phyloP scores from a whole-genome alignment of 2,329 filamentous ascomycete species.

The Pseudogymnoascus sp. region DNA sequence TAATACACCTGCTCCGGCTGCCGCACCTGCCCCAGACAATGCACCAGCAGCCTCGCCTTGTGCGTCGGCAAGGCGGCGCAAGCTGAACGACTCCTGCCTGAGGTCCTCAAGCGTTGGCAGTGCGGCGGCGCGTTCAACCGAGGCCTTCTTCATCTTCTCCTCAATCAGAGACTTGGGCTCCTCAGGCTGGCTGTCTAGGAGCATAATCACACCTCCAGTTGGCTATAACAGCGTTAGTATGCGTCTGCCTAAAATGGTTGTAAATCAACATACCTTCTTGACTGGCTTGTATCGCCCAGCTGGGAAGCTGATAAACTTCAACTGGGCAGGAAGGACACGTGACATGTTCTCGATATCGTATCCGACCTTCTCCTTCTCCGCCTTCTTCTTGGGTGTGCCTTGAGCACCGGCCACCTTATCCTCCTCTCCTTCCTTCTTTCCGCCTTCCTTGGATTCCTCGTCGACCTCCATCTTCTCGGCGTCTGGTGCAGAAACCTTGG shows the following conservation, averaged over 20 bases:
- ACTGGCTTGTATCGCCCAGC: slow-evolving; percentile 88
- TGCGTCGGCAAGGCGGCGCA: slow-evolving; percentile 36
- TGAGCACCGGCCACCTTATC: slow-evolving; percentile 58
- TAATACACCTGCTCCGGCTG: slow-evolving; percentile 69
- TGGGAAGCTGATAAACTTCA: slow-evolving; percentile 93
- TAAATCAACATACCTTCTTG: slow-evolving; percentile 59
- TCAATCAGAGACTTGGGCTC: slow-evolving; percentile 78
- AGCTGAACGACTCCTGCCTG: slow-evolving; percentile 28
- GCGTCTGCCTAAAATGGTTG: neutral
- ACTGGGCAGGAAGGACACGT: slow-evolving; percentile 80
- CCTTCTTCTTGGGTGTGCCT: slow-evolving; percentile 71
- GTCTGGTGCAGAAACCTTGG: slow-evolving; percentile 48
- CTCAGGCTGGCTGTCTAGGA: slow-evolving; percentile 73
- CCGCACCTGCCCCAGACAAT: slow-evolving; percentile 43
- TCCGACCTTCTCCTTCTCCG: slow-evolving; percentile 91
- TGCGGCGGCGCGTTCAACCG: slow-evolving; percentile 52
- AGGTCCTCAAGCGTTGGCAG: slow-evolving; percentile 27
- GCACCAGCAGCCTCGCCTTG: slow-evolving; percentile 21
- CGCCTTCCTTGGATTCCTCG: slow-evolving; percentile 45
- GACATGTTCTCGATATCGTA: slow-evolving; percentile 91
- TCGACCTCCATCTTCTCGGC: slow-evolving; percentile 86
- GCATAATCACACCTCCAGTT: slow-evolving; percentile 87
- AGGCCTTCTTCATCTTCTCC: slow-evolving; percentile 81
- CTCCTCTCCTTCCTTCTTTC: slow-evolving; percentile 41
- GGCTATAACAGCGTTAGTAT: slow-evolving; percentile 53